Conservation (phyloP, 768 basidiomycete species). For the Naganishia randhawae region DNA sequence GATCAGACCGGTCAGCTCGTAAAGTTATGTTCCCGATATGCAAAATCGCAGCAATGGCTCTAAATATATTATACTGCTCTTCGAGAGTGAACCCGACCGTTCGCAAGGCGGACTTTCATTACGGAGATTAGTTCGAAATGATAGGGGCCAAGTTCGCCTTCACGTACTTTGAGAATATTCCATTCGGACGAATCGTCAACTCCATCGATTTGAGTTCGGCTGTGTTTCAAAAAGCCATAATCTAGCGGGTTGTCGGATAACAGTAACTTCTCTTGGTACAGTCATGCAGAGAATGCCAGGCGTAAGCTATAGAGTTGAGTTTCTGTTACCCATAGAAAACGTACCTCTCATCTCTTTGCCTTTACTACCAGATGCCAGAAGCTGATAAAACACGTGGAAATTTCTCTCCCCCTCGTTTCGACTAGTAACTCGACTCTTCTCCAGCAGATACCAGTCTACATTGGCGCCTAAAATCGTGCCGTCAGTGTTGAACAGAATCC, state of each 20-base stretch:
- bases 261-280: slow-evolving; percentile 62
- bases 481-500: slow-evolving; percentile 86
- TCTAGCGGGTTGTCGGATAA: slow-evolving; percentile 70
- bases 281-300: slow-evolving; percentile 16
- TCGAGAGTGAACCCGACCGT: slow-evolving; percentile 77
- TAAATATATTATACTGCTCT: slow-evolving; percentile 89
- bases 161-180: slow-evolving; percentile 65
- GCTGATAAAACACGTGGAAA: slow-evolving; percentile 96
- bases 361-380: slow-evolving; percentile 64
- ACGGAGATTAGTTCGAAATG: background rate
- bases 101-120: slow-evolving; percentile 67
- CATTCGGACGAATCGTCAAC: slow-evolving; percentile 89
- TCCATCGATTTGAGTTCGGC: slow-evolving; percentile 85
- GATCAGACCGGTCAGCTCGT: slow-evolving; percentile 72
- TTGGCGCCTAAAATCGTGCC: slow-evolving; percentile 96
- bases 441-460: slow-evolving; percentile 97
- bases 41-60: slow-evolving; percentile 85
- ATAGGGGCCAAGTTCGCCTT: background rate
- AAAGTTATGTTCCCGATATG: slow-evolving; percentile 92
- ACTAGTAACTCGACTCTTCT: slow-evolving; percentile 91
- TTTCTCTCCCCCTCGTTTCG: slow-evolving; percentile 82
- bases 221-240: slow-evolving; percentile 88
- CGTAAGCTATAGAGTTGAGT: too few species aligned
- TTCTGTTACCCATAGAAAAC: slow-evolving; percentile 29
- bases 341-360: slow-evolving; percentile 64